These are phyloP conservation scores for Yamadazyma tumulicola DNA, from an alignment of 805 yeast genomes.

Conservation along the genomic window DNA sequence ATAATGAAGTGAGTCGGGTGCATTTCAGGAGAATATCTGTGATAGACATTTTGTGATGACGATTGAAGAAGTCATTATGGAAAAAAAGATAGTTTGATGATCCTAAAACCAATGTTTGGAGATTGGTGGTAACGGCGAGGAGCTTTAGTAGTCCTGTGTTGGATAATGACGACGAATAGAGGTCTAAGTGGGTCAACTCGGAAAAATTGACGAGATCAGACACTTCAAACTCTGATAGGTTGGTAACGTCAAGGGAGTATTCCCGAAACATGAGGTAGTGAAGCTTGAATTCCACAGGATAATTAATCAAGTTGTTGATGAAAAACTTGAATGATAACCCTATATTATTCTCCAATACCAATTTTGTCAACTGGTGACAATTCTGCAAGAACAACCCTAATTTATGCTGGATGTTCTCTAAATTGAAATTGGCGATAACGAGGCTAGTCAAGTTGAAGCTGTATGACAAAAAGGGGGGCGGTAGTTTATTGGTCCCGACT, in stretches of 20 bases:
- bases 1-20: constrained; percentile 20
- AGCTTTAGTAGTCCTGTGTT: constrained; percentile 38
- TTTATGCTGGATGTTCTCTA: constrained; percentile 20
- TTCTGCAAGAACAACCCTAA: constrained; percentile 26
- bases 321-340: constrained; percentile 25
- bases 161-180: constrained; percentile 40
- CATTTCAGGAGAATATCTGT: constrained; percentile 16
- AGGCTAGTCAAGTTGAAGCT: constrained; percentile 24
- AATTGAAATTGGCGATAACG: constrained; percentile 30
- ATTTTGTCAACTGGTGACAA: constrained; percentile 6
- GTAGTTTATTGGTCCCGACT: constrained; percentile 18
- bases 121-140: constrained; percentile 26
- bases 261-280: constrained; percentile 30
- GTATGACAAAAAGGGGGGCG: constrained; percentile 20
- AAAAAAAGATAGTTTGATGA: constrained; percentile 29
- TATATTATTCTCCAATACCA: constrained; percentile 33
- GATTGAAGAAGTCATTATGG: constrained; percentile 17
- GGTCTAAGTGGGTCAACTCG: constrained; percentile 26
- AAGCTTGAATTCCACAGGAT: constrained; percentile 24
- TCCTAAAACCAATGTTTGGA: constrained; percentile 28
- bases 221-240: constrained; percentile 23
- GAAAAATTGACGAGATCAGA: constrained; percentile 22
- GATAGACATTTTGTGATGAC: constrained; percentile 12
- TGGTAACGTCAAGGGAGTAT: constrained; percentile 17
- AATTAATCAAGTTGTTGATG: constrained; percentile 25